phyloP scores from a whole-genome alignment of 352 stramenopile species.

The Pythium plurisporium region DNA sequence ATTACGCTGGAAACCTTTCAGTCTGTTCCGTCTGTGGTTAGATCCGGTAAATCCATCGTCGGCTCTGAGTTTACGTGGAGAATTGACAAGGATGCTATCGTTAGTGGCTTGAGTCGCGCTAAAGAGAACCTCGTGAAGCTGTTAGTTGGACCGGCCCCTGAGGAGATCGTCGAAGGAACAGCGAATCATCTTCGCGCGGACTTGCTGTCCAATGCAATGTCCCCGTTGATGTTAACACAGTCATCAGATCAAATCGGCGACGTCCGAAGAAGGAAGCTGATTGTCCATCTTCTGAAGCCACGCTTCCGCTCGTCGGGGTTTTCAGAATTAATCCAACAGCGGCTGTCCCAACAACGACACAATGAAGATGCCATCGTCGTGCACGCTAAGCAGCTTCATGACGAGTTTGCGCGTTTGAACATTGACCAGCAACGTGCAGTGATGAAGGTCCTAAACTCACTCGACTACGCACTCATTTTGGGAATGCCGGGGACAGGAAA shows the following conservation, averaged over 20 bases:
- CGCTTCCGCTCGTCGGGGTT: slow-evolving; percentile 55
- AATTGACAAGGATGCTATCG: slow-evolving; percentile 71
- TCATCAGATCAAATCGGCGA: slow-evolving; percentile 36
- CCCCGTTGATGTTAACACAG: slow-evolving; percentile 12
- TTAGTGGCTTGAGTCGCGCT: slow-evolving; percentile 56
- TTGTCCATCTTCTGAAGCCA: slow-evolving; percentile 56
- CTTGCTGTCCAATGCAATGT: slow-evolving; percentile 13
- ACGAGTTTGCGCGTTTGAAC: slow-evolving; percentile 63
- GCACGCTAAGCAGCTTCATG: slow-evolving; percentile 23
- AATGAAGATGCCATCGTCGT: neutral
- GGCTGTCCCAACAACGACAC: neutral
- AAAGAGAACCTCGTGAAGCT: slow-evolving; percentile 78
- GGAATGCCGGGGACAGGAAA: slow-evolving; percentile 97
- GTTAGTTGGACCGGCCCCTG: slow-evolving; percentile 52
- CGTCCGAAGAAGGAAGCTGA: slow-evolving; percentile 45
- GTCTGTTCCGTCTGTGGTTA: slow-evolving; percentile 55
- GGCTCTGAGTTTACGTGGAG: slow-evolving; percentile 62
- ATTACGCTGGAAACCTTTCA: slow-evolving; percentile 58
- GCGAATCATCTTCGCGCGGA: slow-evolving; percentile 14
- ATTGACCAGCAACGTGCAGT: slow-evolving; percentile 73
- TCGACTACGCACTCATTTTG: slow-evolving; percentile 94
- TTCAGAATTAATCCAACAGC: slow-evolving; percentile 36
- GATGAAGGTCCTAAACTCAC: slow-evolving; percentile 72
- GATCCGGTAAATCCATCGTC: slow-evolving; percentile 47
- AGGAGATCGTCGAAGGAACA: slow-evolving; percentile 40